Evolutionary conservation across 2,329 filamentous ascomycete species (phyloP).

Genomic region (Sclerotinia subarctica): DNA sequence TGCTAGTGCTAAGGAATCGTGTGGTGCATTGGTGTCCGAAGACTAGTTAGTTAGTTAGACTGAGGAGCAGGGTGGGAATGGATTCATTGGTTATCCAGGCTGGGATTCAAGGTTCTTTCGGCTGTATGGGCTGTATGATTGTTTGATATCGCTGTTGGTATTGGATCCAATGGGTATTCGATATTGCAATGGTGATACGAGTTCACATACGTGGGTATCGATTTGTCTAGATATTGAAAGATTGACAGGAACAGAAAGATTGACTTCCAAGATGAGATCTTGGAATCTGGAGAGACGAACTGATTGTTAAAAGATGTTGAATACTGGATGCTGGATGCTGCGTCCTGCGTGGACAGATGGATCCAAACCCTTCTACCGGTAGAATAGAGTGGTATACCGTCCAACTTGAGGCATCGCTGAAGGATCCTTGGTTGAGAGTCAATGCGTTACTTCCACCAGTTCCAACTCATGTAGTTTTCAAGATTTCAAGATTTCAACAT

Average conservation of each 20-base stretch:
- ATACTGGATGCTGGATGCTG: not conserved
- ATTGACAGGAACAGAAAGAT: not conserved
- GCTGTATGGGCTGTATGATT: not conserved
- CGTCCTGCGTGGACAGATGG: not conserved
- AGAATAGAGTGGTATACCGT: not conserved
- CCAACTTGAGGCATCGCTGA: not conserved
- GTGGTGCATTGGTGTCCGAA: constrained; percentile 8
- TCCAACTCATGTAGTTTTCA: constrained; percentile 5
- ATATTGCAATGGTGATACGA: constrained; percentile 7
- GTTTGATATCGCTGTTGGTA: constrained; percentile 21
- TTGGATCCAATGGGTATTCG: constrained; percentile 21
- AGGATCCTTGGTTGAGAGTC: not conserved
- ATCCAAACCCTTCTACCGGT: not conserved
- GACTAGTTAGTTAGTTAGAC: not conserved
- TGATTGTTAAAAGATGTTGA: not conserved
- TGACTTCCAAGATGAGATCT: not conserved
- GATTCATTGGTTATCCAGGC: constrained; percentile 12
- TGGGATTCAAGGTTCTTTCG: constrained; percentile 4
- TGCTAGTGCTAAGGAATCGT: not conserved
- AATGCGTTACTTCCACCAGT: constrained; percentile 5
- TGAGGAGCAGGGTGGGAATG: constrained; percentile 8
- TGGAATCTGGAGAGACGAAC: not conserved
- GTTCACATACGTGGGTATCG: not conserved
- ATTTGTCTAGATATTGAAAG: not conserved
- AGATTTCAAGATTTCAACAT: not conserved